These are phyloP conservation scores for Atkinsonella texensis DNA, from an alignment of 2,329 filamentous ascomycete species.

Conservation along the genomic window DNA sequence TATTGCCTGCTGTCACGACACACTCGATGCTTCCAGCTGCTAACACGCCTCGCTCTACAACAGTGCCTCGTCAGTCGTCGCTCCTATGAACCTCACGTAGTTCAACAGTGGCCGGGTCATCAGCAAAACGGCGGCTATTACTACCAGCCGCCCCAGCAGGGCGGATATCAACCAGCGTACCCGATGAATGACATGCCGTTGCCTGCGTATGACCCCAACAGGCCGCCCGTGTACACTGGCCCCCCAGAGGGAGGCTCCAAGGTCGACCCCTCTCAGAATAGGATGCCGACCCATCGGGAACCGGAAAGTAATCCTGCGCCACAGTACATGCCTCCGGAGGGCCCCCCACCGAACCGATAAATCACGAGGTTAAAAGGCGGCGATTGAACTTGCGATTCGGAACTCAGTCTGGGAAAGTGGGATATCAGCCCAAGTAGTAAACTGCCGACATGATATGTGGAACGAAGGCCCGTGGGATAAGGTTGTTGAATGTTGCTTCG, in stretches of 20 bases:
- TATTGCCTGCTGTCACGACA: no score
- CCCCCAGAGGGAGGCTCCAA: conserved; percentile 38
- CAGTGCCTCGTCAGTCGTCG: conserved; percentile 39
- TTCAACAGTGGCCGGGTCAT: conserved; percentile 9
- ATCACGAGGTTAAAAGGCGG: neutral
- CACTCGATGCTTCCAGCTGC: neutral
- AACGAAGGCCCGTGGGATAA: neutral
- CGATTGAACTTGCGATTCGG: neutral
- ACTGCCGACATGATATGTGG: neutral
- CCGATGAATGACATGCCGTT: conserved; percentile 42
- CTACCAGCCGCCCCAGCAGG: conserved; percentile 11
- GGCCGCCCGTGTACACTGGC: conserved; percentile 42
- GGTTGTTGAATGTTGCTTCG: neutral
- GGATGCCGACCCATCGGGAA: conserved; percentile 12
- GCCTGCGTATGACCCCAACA: conserved; percentile 45
- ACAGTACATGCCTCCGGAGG: conserved; percentile 30
- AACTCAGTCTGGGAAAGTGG: neutral
- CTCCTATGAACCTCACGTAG: conserved; percentile 14
- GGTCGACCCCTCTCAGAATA: conserved; percentile 38
- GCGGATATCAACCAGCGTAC: conserved; percentile 17
- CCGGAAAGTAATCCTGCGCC: conserved; percentile 14
- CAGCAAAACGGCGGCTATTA: conserved; percentile 15
- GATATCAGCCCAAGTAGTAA: neutral
- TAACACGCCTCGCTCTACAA: neutral
- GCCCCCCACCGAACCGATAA: conserved; percentile 30